A percentile compares a stretch with the other conserved stretches of the same genome.
Evolutionary conservation across 306 rosid species (phyloP).

Genomic region (Lablab purpureus): DNA sequence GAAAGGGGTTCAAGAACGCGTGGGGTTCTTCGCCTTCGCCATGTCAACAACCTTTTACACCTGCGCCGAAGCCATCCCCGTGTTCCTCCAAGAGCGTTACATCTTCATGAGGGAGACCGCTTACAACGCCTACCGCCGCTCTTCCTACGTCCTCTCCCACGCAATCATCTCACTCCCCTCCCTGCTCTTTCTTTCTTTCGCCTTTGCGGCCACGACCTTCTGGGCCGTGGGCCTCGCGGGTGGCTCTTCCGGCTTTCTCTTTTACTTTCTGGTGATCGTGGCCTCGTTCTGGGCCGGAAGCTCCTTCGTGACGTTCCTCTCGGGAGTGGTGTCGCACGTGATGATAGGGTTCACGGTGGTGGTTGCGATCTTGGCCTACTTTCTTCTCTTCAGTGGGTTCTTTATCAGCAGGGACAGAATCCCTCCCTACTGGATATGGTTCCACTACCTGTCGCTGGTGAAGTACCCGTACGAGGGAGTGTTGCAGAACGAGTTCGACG

Average conservation of each 20-base stretch:
- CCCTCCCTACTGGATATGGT: conserved; percentile 89
- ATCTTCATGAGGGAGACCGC: conserved; percentile 99
- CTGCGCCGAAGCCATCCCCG: conserved; percentile 88
- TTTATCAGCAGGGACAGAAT: conserved; percentile 80
- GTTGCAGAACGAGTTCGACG: conserved; percentile 74
- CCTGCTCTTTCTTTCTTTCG: conserved; percentile 63
- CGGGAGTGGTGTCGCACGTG: conserved; percentile 82
- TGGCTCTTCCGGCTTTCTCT: conserved; percentile 62
- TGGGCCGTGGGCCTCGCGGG: conserved; percentile 87
- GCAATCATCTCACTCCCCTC: conserved; percentile 76
- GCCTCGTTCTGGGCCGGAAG: conserved; percentile 88
- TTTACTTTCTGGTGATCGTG: conserved; percentile 60
- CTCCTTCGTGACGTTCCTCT: conserved; percentile 88
- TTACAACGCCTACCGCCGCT: conserved; percentile 89
- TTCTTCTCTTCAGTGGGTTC: conserved; percentile 87
- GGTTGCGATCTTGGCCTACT: conserved; percentile 85
- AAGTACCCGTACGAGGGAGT: conserved; percentile 93
- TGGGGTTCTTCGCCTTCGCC: conserved; percentile 93
- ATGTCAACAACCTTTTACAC: conserved; percentile 96
- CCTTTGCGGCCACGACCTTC: conserved; percentile 75
- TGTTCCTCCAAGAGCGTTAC: conserved; percentile 91
- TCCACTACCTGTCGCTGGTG: conserved; percentile 81
- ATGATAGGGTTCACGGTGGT: conserved; percentile 90
- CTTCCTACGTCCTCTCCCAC: conserved; percentile 83
- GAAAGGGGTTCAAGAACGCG: conserved; percentile 72